These are phyloP conservation scores for Trypanosomatidae sp. DNA, from an alignment of 208 protist species.

Conservation along the genomic window DNA sequence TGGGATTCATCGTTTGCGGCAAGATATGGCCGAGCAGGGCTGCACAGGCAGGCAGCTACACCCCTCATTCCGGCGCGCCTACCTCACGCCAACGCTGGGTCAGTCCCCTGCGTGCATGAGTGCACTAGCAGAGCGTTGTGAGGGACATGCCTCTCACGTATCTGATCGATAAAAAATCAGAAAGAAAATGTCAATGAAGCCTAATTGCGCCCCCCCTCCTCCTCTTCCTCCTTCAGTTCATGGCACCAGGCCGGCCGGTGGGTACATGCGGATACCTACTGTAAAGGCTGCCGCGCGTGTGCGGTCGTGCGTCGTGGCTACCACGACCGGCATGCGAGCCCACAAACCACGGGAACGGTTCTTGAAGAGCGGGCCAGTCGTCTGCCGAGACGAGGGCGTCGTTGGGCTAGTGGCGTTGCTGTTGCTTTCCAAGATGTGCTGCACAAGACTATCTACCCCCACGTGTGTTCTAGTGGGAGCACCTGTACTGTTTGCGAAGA, in stretches of 20 bases:
- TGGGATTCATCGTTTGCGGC: neutral
- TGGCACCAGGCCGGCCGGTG: constrained; percentile 30
- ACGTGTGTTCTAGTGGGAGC: constrained; percentile 1
- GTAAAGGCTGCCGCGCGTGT: constrained; percentile 57
- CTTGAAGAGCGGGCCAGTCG: constrained; percentile 45
- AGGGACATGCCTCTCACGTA: neutral
- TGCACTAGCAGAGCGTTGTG: neutral
- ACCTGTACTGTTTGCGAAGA: neutral
- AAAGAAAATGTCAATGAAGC: neutral
- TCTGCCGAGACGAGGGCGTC: neutral
- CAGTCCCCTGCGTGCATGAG: neutral
- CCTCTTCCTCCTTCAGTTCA: neutral
- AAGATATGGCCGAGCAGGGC: neutral
- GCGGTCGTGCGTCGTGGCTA: constrained; percentile 56
- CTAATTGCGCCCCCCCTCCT: neutral
- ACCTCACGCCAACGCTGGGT: neutral
- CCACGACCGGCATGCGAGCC: constrained; percentile 43
- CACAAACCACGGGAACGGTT: constrained; percentile 44
- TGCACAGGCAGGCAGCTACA: neutral
- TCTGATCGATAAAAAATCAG: neutral
- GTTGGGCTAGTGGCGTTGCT: neutral
- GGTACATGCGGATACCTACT: constrained; percentile 62
- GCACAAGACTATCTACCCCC: constrained; percentile 36
- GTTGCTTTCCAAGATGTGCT: constrained; percentile 31
- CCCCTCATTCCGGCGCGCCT: neutral